A percentile compares a stretch with the other conserved stretches of the same genome.
These are phyloP conservation scores for Hirsutella minnesotensis DNA, from an alignment of 2,329 filamentous ascomycete species.

Conservation along the genomic window DNA sequence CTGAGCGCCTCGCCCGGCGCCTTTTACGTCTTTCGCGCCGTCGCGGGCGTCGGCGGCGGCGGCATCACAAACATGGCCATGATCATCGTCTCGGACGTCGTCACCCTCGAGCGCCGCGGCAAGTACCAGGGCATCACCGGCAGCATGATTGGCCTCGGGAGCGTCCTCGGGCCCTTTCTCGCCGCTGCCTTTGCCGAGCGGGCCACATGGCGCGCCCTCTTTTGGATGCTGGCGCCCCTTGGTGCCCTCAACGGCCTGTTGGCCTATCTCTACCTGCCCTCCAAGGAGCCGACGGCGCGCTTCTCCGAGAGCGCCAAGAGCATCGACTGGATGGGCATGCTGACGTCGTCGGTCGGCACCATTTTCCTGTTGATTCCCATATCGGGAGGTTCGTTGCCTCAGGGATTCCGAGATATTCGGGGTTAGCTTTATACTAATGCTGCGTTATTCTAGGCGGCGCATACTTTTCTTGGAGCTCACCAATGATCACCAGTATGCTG, in stretches of 20 bases:
- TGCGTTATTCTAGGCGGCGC: slow-evolving; percentile 10
- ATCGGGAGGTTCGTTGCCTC: slow-evolving; percentile 33
- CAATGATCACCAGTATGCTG: slow-evolving; percentile 59
- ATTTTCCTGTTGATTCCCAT: slow-evolving; percentile 52
- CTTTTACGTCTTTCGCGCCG: slow-evolving; percentile 48
- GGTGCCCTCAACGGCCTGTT: slow-evolving; percentile 31
- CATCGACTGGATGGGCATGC: slow-evolving; percentile 47
- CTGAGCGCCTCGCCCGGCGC: slow-evolving; percentile 41
- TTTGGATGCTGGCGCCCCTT: slow-evolving; percentile 38
- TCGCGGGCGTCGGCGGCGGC: slow-evolving; percentile 50
- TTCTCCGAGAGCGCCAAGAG: slow-evolving; percentile 35
- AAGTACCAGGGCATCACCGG: slow-evolving; percentile 37
- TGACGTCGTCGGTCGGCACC: slow-evolving; percentile 41
- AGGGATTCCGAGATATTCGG: no score
- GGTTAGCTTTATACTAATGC: background rate
- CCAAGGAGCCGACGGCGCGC: slow-evolving; percentile 33
- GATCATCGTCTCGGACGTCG: slow-evolving; percentile 51
- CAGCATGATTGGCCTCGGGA: slow-evolving; percentile 27
- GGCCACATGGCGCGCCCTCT: slow-evolving; percentile 29
- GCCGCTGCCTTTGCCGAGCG: slow-evolving; percentile 24
- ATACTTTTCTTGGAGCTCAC: slow-evolving; percentile 45
- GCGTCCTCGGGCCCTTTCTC: slow-evolving; percentile 30
- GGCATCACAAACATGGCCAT: slow-evolving; percentile 47
- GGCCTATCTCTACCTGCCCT: slow-evolving; percentile 36
- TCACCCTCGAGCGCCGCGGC: slow-evolving; percentile 45